These are phyloP conservation scores for Saccharomycopsis capsularis DNA, from an alignment of 805 yeast species.

Conservation along the genomic window DNA sequence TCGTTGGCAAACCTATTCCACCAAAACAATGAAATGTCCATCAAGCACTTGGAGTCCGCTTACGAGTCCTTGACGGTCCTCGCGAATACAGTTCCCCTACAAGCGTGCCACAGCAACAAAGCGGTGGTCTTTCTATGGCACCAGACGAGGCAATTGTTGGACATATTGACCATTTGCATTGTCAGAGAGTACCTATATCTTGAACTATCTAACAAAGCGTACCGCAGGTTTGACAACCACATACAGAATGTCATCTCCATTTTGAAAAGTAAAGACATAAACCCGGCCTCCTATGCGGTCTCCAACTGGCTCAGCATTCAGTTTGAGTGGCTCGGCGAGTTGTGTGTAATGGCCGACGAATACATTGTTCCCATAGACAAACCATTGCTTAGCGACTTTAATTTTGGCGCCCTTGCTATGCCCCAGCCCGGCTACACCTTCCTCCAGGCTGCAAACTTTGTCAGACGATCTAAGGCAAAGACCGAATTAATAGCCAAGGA, in stretches of 20 bases:
- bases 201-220: slow-evolving; percentile 52
- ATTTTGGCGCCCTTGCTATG: slow-evolving; percentile 28
- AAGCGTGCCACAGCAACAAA: background rate
- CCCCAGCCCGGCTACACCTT: slow-evolving; percentile 40
- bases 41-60: slow-evolving; percentile 45
- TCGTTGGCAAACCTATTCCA: slow-evolving; percentile 45
- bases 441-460: slow-evolving; percentile 33
- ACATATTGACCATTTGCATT: slow-evolving; percentile 55
- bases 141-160: slow-evolving; percentile 46
- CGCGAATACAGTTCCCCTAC: slow-evolving; percentile 27
- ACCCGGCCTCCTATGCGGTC: slow-evolving; percentile 27
- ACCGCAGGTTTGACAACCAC: slow-evolving; percentile 60
- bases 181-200: slow-evolving; percentile 52
- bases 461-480: slow-evolving; percentile 22
- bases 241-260: slow-evolving; percentile 42
- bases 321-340: slow-evolving; percentile 56
- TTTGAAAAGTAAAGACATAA: slow-evolving; percentile 27
- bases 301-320: slow-evolving; percentile 57
- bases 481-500: slow-evolving; percentile 16
- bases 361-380: slow-evolving; percentile 33
- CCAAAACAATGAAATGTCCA: slow-evolving; percentile 40
- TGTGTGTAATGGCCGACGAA: slow-evolving; percentile 43
- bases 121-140: slow-evolving; percentile 32
- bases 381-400: slow-evolving; percentile 29
- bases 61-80: slow-evolving; percentile 44